Percentiles rank a stretch among this genome's conserved stretches.
These are phyloP conservation scores for Crithidia acanthocephali DNA, from an alignment of 208 protist species.

Conservation along the genomic window DNA sequence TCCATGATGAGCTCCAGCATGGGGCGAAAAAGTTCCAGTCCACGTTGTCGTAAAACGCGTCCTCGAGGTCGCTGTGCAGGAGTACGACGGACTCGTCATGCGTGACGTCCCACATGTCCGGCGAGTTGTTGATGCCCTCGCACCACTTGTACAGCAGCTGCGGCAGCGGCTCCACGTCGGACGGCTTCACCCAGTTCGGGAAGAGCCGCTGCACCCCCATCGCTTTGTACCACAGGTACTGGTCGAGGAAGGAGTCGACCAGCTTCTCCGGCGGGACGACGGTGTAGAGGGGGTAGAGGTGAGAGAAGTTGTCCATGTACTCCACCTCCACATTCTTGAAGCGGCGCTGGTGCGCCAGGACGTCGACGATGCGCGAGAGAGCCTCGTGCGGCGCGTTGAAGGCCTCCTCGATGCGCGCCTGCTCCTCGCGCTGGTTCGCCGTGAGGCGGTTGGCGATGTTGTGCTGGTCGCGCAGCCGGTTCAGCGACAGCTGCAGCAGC, in stretches of 20 bases:
- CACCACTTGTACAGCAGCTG: constrained; percentile 99
- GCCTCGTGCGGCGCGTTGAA: constrained; percentile 99
- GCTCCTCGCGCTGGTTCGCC: constrained; percentile 99
- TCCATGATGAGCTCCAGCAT: constrained; percentile 99
- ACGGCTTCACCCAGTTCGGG: constrained; percentile 99
- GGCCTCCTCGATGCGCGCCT: constrained; percentile 99
- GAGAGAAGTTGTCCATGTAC: constrained; percentile 99
- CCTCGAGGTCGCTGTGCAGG: constrained; percentile 97
- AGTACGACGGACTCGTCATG: constrained; percentile 99
- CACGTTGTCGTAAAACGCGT: constrained; percentile 99
- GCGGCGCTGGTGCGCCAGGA: constrained; percentile 98
- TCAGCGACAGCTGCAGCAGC: constrained; percentile 99
- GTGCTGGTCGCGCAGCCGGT: constrained; percentile 99
- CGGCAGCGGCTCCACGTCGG: constrained; percentile 99
- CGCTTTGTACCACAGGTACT: constrained; percentile 99
- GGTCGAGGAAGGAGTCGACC: constrained; percentile 99
- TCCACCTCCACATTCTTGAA: constrained; percentile 99
- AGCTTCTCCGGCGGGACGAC: constrained; percentile 99
- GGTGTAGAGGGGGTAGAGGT: constrained; percentile 99
- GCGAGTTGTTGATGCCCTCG: constrained; percentile 99
- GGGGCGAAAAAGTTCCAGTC: constrained; percentile 99
- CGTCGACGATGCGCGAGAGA: constrained; percentile 99
- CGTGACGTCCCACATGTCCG: constrained; percentile 97
- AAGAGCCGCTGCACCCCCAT: constrained; percentile 99
- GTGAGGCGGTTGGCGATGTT: constrained; percentile 99